phyloP scores from a whole-genome alignment of 2,329 filamentous ascomycete genomes.

The Amauroascus verrucosus region DNA sequence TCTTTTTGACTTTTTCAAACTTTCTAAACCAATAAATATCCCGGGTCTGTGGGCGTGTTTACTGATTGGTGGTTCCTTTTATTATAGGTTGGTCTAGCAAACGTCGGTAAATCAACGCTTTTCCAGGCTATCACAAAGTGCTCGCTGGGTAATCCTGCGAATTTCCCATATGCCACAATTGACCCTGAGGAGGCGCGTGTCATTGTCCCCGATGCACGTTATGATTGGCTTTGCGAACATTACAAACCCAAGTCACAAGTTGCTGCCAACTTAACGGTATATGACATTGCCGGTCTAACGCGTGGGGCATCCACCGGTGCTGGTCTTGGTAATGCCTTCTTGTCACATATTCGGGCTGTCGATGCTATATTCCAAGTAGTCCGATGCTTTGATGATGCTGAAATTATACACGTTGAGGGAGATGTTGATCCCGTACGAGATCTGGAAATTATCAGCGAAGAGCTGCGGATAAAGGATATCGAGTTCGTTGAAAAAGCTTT shows the following conservation, averaged over 20 bases:
- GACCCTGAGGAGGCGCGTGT: slow-evolving; percentile 97
- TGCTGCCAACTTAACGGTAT: slow-evolving; percentile 95
- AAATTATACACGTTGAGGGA: slow-evolving; percentile 99
- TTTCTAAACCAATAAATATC: not conserved
- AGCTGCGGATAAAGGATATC: slow-evolving; percentile 94
- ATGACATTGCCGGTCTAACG: slow-evolving; percentile 95
- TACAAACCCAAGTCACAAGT: slow-evolving; percentile 97
- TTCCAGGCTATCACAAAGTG: slow-evolving; percentile 99
- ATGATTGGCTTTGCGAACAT: slow-evolving; percentile 89
- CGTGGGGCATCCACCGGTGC: slow-evolving; percentile 93
- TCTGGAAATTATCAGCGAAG: slow-evolving; percentile 91
- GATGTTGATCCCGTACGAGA: slow-evolving; percentile 93
- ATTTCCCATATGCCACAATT: slow-evolving; percentile 98
- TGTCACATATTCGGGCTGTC: slow-evolving; percentile 96
- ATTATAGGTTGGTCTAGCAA: slow-evolving; percentile 86
- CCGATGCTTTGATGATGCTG: slow-evolving; percentile 94
- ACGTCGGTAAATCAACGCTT: slow-evolving; percentile 97
- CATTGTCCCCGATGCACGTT: slow-evolving; percentile 90
- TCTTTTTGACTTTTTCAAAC: slow-evolving; percentile 17
- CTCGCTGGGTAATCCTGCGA: slow-evolving; percentile 93
- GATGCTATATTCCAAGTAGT: slow-evolving; percentile 98
- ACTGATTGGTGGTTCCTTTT: no score
- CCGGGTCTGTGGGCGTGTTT: slow-evolving; percentile 5
- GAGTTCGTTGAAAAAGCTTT: slow-evolving; percentile 96
- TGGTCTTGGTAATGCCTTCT: slow-evolving; percentile 92